Evolutionary conservation across 345 rosid genomes (phyloP), one percentile per base, ranked within the genome.

Genomic region (Arabis alpina): DNA sequence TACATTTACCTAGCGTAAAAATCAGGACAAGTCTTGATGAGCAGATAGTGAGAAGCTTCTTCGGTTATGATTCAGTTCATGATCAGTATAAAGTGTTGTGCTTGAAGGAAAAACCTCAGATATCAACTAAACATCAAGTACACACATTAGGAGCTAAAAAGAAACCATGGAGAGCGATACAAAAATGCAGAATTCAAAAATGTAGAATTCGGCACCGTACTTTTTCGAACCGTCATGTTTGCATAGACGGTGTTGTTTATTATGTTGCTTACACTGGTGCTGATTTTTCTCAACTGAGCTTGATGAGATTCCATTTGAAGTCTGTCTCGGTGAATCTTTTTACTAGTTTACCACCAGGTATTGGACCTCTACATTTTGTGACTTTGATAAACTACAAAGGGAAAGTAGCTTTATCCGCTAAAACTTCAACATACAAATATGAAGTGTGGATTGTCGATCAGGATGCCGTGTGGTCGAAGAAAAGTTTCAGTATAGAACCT

Each of bases 231-330:
- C 62, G 53, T 54, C 4, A 6, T 30, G 34, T 67, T n/a, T 67
- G 54, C 34, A 67, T 67, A 15, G 43, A 54, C 8, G 72, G 72
- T 30, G 54, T 54, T 67, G 53, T 54, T 5, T 54, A 67, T n/a
- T 67, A 54, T n/a, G 13, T 67, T 30, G 53, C 72, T 44, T 0
- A 19, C 5, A 54, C 56, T 0, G 39, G 8, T 0, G 9, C 8
- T 3, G 27, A 19, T 2, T 14, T 15, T 32, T 43, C 11, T 6
- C 4, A 32, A 1, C 3, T 1, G 14, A 16, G 23, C n/a, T 8
- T 67, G 10, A 44, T 55, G 43, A 44, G 62, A 45, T 68, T 68
- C 10, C 45, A 56, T 23, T 3, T 68, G 54, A 68, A 1, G 54
- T 44, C 43, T 55, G 63, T 19, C 23, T 19, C 23, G 23, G 23